phyloP scores from a whole-genome alignment of 176 grass and related monocot species.

The Eragrostis curvula region DNA sequence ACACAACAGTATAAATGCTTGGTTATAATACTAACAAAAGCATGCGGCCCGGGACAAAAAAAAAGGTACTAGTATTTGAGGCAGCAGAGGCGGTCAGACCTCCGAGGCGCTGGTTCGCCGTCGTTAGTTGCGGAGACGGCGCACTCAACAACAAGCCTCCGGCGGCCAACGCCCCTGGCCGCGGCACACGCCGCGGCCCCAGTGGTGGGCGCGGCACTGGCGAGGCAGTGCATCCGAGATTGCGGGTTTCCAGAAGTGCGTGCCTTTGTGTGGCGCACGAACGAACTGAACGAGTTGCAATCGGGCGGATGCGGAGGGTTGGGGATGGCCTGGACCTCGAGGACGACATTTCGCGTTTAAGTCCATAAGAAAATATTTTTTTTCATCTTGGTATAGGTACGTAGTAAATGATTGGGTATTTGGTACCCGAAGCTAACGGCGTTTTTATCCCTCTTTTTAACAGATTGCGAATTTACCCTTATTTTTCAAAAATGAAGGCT shows the following conservation, averaged over 20 bases:
- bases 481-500: too few species aligned
- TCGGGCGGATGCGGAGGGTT: background rate
- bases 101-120: constrained; percentile 33
- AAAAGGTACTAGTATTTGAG: background rate
- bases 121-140: constrained; percentile 37
- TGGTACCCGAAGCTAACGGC: too few species aligned
- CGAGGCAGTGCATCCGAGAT: constrained; percentile 45
- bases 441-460: too few species aligned
- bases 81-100: constrained; percentile 10
- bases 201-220: constrained; percentile 37
- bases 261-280: background rate
- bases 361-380: too few species aligned
- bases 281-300: constrained; percentile 21
- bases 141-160: constrained; percentile 43
- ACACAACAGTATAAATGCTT: background rate
- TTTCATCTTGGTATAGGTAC: too few species aligned
- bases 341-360: too few species aligned
- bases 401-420: too few species aligned
- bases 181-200: constrained; percentile 26
- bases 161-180: constrained; percentile 35
- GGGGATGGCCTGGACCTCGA: too few species aligned
- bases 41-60: too few species aligned
- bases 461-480: too few species aligned
- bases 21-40: background rate
- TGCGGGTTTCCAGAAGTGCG: background rate